phyloP scores from a whole-genome alignment of 2,329 filamentous ascomycete species.

The Chalaropsis thielavioides region DNA sequence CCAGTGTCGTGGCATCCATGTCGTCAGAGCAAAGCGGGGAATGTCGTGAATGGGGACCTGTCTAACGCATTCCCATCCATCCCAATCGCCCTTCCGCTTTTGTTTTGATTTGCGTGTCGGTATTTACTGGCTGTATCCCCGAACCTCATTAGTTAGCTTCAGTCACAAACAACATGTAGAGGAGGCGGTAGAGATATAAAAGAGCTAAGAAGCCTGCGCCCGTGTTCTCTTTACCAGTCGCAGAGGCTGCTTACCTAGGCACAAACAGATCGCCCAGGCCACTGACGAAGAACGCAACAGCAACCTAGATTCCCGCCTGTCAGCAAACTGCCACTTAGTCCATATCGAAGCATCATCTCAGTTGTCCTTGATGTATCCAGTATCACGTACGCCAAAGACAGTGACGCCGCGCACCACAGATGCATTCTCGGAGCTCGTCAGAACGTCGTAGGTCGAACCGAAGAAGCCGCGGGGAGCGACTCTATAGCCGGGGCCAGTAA shows the following conservation, averaged over 20 bases:
- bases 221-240: background rate
- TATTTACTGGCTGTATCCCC: background rate
- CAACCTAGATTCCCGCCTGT: slow-evolving; percentile 31
- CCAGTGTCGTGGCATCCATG: background rate
- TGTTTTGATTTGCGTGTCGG: background rate
- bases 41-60: background rate
- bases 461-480: slow-evolving; percentile 32
- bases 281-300: slow-evolving; percentile 52
- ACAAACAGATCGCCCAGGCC: slow-evolving; percentile 44
- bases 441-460: slow-evolving; percentile 42
- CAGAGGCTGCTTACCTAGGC: slow-evolving; percentile 37
- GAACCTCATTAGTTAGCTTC: background rate
- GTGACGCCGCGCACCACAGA: slow-evolving; percentile 53
- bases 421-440: slow-evolving; percentile 54
- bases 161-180: background rate
- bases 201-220: background rate
- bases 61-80: background rate
- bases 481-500: slow-evolving; percentile 17
- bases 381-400: slow-evolving; percentile 48
- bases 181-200: background rate
- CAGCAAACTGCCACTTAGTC: background rate
- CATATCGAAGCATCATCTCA: background rate
- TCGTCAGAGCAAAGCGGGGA: background rate
- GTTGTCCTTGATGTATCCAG: background rate
- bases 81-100: background rate